Conservation (phyloP, 1,284 basidiomycete species). For the Ustilago vetiveriae region DNA sequence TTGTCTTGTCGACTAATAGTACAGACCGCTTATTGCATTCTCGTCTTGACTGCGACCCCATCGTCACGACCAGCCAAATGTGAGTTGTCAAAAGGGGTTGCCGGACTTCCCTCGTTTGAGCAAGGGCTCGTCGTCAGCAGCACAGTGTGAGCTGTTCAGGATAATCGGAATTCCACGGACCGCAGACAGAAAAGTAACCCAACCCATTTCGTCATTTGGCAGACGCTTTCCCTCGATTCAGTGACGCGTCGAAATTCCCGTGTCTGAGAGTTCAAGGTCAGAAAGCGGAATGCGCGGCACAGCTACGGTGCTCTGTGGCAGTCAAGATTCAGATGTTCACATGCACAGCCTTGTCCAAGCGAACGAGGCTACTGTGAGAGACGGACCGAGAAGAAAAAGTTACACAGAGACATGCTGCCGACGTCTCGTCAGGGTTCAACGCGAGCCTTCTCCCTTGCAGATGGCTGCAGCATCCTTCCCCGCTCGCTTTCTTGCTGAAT, state of each 20-base stretch:
- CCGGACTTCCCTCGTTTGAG: conserved; percentile 13
- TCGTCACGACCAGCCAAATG: too few relatives aligned
- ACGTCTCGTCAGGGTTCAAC: conserved; percentile 14
- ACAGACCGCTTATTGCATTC: too few relatives aligned
- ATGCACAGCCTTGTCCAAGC: conserved; percentile 4
- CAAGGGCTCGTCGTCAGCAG: conserved; percentile 11
- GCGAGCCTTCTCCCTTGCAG: conserved; percentile 7
- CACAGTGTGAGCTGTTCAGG: too few relatives aligned
- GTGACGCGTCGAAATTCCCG: too few relatives aligned
- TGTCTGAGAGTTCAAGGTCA: too few relatives aligned
- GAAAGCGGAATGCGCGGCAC: too few relatives aligned
- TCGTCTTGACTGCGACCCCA: too few relatives aligned
- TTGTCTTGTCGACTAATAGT: too few relatives aligned
- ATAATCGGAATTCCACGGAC: too few relatives aligned
- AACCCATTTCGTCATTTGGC: conserved; percentile 21
- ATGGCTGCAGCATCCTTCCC: not conserved
- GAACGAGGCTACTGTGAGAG: conserved; percentile 1
- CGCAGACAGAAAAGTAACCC: not conserved
- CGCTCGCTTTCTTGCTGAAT: conserved; percentile 1
- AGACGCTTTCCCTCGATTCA: too few relatives aligned
- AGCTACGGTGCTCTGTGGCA: too few relatives aligned
- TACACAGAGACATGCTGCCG: conserved; percentile 12
- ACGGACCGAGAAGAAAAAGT: conserved; percentile 1
- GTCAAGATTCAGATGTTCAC: not conserved
- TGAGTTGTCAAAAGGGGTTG: too few relatives aligned